Conservation (phyloP, 345 rosid genomes). For the Arabidopsis thaliana region TAIR10.1 NC_003075.7:12297501-12298000, state of each 20-base stretch:
- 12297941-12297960: background rate
- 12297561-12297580: constrained; percentile 3
- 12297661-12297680: constrained; percentile 3
- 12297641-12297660: background rate
- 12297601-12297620: background rate
- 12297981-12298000: background rate
- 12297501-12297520: background rate
- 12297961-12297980: background rate
- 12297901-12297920: too few relatives aligned
- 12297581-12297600: constrained; percentile 11
- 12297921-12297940: background rate
- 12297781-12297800: constrained; percentile 43
- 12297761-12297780: constrained; percentile 40
- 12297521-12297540: background rate
- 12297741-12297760: constrained; percentile 38
- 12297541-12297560: background rate
- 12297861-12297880: too few relatives aligned
- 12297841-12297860: background rate
- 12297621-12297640: background rate
- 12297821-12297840: too few relatives aligned
- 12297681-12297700: constrained; percentile 31
- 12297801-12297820: constrained; percentile 19
- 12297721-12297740: constrained; percentile 26
- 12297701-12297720: constrained; percentile 40
- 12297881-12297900: too few relatives aligned